Evolutionary conservation across 164 flowering plant genomes (phyloP).

Genomic region (Piper betle): DNA sequence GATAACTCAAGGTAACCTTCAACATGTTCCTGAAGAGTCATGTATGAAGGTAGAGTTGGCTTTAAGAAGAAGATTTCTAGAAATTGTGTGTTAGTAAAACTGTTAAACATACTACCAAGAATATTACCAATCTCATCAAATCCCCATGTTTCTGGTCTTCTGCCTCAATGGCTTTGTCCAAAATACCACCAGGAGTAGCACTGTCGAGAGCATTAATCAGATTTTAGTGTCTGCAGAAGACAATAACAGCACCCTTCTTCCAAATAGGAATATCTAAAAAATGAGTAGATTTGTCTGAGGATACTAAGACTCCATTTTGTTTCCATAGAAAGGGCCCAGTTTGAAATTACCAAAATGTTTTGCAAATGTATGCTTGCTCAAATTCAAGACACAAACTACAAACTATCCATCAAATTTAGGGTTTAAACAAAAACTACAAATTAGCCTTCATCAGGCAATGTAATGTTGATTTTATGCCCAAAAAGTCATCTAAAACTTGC

Average conservation of each 20-base stretch:
- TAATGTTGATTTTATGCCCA: too few relatives aligned
- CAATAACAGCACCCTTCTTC: too few relatives aligned
- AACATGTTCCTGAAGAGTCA: conserved; percentile 58
- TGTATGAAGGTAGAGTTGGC: not conserved
- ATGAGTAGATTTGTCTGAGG: not conserved
- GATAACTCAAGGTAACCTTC: conserved; percentile 93
- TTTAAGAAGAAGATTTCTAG: too few relatives aligned
- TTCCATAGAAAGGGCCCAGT: not conserved
- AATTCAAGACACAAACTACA: too few relatives aligned
- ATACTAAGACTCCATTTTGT: not conserved
- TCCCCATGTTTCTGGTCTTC: conserved; percentile 90
- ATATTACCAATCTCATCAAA: conserved; percentile 73
- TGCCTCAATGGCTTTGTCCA: conserved; percentile 89
- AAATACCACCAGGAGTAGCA: conserved; percentile 96
- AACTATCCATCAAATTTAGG: too few relatives aligned
- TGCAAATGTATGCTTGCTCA: too few relatives aligned
- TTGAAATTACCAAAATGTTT: too few relatives aligned
- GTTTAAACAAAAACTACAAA: too few relatives aligned
- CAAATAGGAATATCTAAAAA: too few relatives aligned
- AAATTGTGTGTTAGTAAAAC: too few relatives aligned
- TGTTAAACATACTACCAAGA: not conserved
- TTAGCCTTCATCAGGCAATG: too few relatives aligned
- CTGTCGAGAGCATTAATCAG: conserved; percentile 16
- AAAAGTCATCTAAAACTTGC: too few relatives aligned
- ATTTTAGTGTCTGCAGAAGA: not conserved